A percentile compares a stretch with the other conserved stretches of the same genome.
These are phyloP conservation scores for Populus deltoides DNA, from an alignment of 345 rosid species.

Conservation along the genomic window DNA sequence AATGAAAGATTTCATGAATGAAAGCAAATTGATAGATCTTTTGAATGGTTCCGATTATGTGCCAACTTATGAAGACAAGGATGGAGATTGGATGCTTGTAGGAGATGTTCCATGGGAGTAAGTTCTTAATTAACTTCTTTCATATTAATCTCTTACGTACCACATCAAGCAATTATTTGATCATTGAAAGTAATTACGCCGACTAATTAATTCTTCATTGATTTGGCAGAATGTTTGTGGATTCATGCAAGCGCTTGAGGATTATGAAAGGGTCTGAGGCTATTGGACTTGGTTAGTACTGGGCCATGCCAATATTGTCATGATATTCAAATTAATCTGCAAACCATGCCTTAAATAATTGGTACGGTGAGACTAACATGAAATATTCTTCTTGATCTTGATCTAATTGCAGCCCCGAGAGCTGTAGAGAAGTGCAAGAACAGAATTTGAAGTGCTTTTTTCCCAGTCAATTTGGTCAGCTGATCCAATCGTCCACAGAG, in stretches of 20 bases:
- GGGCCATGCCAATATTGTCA: not conserved
- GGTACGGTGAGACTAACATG: not conserved
- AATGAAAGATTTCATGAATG: slow-evolving; percentile 25
- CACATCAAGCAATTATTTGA: not conserved
- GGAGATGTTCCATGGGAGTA: slow-evolving; percentile 37
- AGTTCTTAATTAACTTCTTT: not conserved
- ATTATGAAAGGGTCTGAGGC: slow-evolving; percentile 37
- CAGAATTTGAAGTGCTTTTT: slow-evolving; percentile 52
- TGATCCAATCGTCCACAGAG: slow-evolving; percentile 10
- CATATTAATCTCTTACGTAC: not conserved
- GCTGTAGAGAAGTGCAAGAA: slow-evolving; percentile 38
- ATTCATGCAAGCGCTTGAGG: slow-evolving; percentile 31
- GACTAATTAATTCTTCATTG: not conserved
- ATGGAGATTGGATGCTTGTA: slow-evolving; percentile 38
- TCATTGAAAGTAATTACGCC: not conserved
- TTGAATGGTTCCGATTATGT: slow-evolving; percentile 31
- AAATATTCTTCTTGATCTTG: not conserved
- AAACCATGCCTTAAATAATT: too few species aligned
- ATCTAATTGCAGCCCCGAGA: slow-evolving; percentile 26
- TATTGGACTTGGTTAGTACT: slow-evolving; percentile 27
- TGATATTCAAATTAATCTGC: too few species aligned
- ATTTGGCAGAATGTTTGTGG: slow-evolving; percentile 23
- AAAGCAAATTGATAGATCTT: slow-evolving; percentile 25
- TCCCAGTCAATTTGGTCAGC: not conserved
- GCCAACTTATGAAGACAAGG: slow-evolving; percentile 29